Conservation (phyloP, 441 rosid species). For the Dalechampia spathulata region DNA sequence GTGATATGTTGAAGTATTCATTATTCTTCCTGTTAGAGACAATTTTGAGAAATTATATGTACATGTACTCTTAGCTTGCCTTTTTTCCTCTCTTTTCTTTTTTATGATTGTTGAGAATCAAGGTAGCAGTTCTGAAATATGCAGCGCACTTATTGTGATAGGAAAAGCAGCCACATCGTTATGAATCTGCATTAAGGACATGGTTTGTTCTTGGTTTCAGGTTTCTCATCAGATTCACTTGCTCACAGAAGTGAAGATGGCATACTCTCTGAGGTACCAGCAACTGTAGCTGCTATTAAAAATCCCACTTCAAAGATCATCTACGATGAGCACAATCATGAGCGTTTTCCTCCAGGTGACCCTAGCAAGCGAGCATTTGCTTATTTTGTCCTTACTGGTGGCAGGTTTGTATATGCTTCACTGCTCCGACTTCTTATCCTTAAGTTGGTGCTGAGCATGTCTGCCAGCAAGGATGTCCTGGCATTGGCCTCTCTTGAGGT, state of each 20-base stretch:
- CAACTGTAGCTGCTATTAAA: conserved; percentile 71
- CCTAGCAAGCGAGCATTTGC: conserved; percentile 98
- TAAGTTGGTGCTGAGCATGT: conserved; percentile 88
- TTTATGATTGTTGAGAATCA: no score
- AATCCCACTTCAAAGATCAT: conserved; percentile 73
- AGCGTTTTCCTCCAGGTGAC: conserved; percentile 91
- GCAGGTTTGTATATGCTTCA: conserved; percentile 91
- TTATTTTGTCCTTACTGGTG: conserved; percentile 85
- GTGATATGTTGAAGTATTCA: no score
- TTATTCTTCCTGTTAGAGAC: no score
- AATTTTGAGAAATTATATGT: no score
- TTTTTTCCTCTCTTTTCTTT: no score
- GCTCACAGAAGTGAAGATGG: conserved; percentile 47
- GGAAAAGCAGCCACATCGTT: not conserved
- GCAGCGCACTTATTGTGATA: not conserved
- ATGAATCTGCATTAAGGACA: not conserved
- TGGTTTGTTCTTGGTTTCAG: conserved; percentile 27
- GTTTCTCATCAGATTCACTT: conserved; percentile 59
- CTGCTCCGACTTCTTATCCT: conserved; percentile 76
- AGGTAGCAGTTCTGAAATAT: no score
- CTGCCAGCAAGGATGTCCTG: conserved; percentile 97
- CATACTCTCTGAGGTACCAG: conserved; percentile 43
- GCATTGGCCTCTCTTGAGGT: conserved; percentile 95
- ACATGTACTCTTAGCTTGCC: no score
- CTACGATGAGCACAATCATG: conserved; percentile 79